phyloP scores from a whole-genome alignment of 1,284 basidiomycete genomes.

The Papiliotrema terrestris region DNA sequence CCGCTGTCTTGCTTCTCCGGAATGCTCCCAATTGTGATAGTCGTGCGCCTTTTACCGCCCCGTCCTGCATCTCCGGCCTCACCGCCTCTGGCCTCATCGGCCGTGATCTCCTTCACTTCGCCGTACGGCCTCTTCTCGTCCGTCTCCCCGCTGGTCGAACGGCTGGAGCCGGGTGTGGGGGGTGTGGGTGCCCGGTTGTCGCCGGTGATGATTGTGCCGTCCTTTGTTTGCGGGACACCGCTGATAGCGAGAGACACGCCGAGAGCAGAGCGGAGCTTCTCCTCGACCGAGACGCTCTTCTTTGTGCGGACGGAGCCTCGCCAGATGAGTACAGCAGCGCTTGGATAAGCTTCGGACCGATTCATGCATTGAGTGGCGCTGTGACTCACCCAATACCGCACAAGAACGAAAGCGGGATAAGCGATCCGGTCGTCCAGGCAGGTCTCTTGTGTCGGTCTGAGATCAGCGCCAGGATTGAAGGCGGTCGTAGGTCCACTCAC shows the following conservation, averaged over 20 bases:
- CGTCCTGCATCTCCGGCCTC: not conserved
- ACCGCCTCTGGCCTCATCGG: not conserved
- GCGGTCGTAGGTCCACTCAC: too few species aligned
- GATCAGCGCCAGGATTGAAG: too few species aligned
- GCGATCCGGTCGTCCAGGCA: constrained; percentile 57
- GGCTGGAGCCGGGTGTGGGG: not conserved
- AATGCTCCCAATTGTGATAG: not conserved
- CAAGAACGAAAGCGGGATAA: constrained; percentile 72
- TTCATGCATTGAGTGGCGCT: not conserved
- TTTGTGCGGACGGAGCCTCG: constrained; percentile 68
- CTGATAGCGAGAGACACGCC: constrained; percentile 43
- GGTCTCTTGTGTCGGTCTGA: constrained; percentile 47
- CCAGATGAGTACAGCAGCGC: constrained; percentile 74
- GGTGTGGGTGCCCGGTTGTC: not conserved
- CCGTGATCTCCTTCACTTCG: not conserved
- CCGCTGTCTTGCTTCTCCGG: not conserved
- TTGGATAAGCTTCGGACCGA: not conserved
- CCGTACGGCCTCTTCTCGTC: not conserved
- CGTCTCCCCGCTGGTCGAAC: not conserved
- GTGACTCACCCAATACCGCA: constrained; percentile 61
- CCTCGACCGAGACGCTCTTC: constrained; percentile 67
- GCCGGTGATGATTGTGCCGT: not conserved
- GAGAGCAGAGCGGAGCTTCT: constrained; percentile 66
- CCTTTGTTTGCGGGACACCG: constrained; percentile 2
- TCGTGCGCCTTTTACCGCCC: not conserved